A percentile compares a stretch with the other conserved stretches of the same genome.
Conservation (phyloP, 768 basidiomycete species). For the Leccinum incarnatum region DNA sequence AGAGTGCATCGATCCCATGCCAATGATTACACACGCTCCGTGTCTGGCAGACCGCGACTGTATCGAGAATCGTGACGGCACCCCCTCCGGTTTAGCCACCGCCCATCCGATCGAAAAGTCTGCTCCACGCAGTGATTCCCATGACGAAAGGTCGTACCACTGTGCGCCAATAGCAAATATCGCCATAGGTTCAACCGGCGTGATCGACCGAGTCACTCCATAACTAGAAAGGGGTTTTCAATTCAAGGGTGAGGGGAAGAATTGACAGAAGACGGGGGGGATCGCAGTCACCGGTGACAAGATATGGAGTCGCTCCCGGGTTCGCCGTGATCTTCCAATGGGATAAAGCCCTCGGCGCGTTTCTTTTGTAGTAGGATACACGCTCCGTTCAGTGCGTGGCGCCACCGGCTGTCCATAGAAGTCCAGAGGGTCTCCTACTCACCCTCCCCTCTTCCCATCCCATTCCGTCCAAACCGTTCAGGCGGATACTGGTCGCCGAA, state of each 20-base stretch:
- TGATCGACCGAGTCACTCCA: neutral
- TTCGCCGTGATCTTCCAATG: constrained; percentile 4
- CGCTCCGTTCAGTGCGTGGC: neutral
- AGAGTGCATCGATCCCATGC: neutral
- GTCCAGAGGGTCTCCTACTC: neutral
- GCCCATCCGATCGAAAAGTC: neutral
- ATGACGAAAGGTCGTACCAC: neutral
- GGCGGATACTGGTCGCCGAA: constrained; percentile 8
- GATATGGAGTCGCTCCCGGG: neutral
- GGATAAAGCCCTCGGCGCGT: constrained; percentile 10
- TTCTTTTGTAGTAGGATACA: neutral
- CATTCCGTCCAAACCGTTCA: neutral
- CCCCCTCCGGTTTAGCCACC: constrained; percentile 9
- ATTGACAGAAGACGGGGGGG: neutral
- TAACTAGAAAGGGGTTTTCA: constrained; percentile 2
- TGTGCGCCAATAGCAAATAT: constrained; percentile 12
- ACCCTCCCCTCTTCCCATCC: neutral
- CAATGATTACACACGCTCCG: neutral
- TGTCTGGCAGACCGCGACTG: neutral
- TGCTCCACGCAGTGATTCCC: neutral
- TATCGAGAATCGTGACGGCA: constrained; percentile 14
- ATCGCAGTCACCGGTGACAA: neutral
- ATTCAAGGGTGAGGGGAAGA: neutral
- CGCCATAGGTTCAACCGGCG: neutral
- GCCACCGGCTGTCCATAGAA: neutral